Percentiles rank a stretch among this genome's conserved stretches.
Evolutionary conservation across 2,329 filamentous ascomycete genomes (phyloP).

Genomic region (Fusarium staphyleae): DNA sequence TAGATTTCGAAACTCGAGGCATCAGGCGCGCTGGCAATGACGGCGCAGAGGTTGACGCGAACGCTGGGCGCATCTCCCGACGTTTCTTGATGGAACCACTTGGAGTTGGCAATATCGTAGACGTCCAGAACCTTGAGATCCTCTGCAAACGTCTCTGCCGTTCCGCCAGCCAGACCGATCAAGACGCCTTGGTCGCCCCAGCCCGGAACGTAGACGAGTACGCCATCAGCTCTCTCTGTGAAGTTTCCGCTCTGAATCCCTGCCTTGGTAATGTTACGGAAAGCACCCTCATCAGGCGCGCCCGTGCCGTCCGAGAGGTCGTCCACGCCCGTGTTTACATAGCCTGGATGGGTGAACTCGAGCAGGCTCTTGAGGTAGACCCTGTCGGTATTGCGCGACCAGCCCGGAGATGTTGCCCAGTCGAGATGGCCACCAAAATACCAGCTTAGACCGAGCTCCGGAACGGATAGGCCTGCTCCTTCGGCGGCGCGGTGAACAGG

Average conservation of each 20-base stretch:
- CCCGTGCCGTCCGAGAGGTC: slow-evolving; percentile 59
- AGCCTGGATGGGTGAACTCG: slow-evolving; percentile 78
- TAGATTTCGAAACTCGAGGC: slow-evolving; percentile 80
- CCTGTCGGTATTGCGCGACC: slow-evolving; percentile 69
- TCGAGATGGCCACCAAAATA: slow-evolving; percentile 83
- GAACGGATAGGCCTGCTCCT: slow-evolving; percentile 74
- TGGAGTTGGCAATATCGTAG: slow-evolving; percentile 66
- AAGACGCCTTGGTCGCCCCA: slow-evolving; percentile 75
- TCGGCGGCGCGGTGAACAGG: slow-evolving; percentile 74
- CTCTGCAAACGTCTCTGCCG: slow-evolving; percentile 70
- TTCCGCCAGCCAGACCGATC: slow-evolving; percentile 75
- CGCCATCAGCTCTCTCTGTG: slow-evolving; percentile 75
- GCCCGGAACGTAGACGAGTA: slow-evolving; percentile 75
- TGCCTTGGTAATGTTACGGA: slow-evolving; percentile 76
- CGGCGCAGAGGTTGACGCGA: slow-evolving; percentile 67
- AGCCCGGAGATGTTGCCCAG: slow-evolving; percentile 63
- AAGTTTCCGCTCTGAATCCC: slow-evolving; percentile 73
- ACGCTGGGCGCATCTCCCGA: slow-evolving; percentile 59
- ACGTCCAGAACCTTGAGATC: slow-evolving; percentile 67
- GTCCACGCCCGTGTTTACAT: slow-evolving; percentile 67
- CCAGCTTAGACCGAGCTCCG: slow-evolving; percentile 72
- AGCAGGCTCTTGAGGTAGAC: slow-evolving; percentile 77
- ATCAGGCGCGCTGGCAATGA: slow-evolving; percentile 68
- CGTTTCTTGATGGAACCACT: slow-evolving; percentile 67
- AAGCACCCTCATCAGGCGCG: slow-evolving; percentile 68